Percentiles rank a stretch among this genome's conserved stretches.
Conservation (phyloP, 345 rosid species). For the Nasturtium officinale region DNA sequence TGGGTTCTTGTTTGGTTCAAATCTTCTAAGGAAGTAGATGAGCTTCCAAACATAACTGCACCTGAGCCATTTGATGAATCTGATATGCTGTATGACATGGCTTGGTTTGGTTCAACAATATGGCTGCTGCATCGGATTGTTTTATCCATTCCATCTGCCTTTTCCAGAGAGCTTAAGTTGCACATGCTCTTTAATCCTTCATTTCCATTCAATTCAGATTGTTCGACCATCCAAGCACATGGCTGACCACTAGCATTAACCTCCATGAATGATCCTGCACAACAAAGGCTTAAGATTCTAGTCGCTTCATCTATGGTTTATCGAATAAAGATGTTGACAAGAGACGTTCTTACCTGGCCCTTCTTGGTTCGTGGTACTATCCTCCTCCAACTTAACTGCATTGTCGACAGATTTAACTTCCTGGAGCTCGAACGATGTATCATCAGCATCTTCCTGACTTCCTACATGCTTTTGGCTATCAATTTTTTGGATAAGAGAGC, state of each 20-base stretch:
- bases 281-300: slow-evolving; percentile 1
- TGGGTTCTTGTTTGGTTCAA: slow-evolving; percentile 47
- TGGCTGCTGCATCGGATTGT: slow-evolving; percentile 50
- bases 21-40: slow-evolving; percentile 66
- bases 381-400: slow-evolving; percentile 62
- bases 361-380: slow-evolving; percentile 39
- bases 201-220: slow-evolving; percentile 41
- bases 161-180: slow-evolving; percentile 43
- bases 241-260: slow-evolving; percentile 42
- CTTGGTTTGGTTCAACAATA: slow-evolving; percentile 52
- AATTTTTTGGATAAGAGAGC: slow-evolving; percentile 48
- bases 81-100: slow-evolving; percentile 60
- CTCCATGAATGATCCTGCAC: slow-evolving; percentile 48
- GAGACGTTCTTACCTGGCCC: slow-evolving; percentile 21
- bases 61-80: slow-evolving; percentile 71
- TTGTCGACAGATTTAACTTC: slow-evolving; percentile 46
- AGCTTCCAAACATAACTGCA: slow-evolving; percentile 51
- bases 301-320: slow-evolving; percentile 2
- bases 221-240: slow-evolving; percentile 46
- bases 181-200: slow-evolving; percentile 48
- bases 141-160: slow-evolving; percentile 48
- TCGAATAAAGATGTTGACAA: slow-evolving; percentile 14
- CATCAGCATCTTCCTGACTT: slow-evolving; percentile 29
- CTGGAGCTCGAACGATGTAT: slow-evolving; percentile 22
- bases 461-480: slow-evolving; percentile 44